Conservation (phyloP, 306 rosid genomes). For the Rosa persica region DNA sequence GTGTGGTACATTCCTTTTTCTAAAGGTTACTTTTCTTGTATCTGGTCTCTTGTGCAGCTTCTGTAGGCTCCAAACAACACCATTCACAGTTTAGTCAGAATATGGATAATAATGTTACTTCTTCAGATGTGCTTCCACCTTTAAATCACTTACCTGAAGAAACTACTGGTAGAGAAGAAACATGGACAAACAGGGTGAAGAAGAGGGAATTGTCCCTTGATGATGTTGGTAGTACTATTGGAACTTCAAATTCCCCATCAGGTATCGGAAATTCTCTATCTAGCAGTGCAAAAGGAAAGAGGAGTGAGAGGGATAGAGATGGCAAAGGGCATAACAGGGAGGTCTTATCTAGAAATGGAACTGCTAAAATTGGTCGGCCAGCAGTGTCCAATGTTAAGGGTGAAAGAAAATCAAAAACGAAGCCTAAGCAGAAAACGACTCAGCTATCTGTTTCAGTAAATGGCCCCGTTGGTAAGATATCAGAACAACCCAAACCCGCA, state of each 20-base stretch:
- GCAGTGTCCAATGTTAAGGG: conserved; percentile 72
- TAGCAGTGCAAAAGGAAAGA: conserved; percentile 92
- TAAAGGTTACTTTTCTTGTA: conserved; percentile 1
- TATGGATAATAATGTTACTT: conserved; percentile 55
- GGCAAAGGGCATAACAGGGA: conserved; percentile 93
- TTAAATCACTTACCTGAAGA: conserved; percentile 59
- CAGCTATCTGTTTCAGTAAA: conserved; percentile 94
- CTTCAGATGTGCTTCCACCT: conserved; percentile 60
- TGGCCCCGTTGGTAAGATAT: conserved; percentile 77
- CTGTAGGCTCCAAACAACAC: conserved; percentile 77
- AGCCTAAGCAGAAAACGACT: conserved; percentile 92
- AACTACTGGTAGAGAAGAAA: conserved; percentile 65
- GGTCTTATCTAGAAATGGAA: conserved; percentile 79
- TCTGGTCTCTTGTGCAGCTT: conserved; percentile 53
- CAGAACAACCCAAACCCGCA: conserved; percentile 76
- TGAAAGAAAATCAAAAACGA: conserved; percentile 90
- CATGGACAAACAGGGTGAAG: conserved; percentile 87
- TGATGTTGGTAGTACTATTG: conserved; percentile 68
- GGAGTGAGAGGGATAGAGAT: conserved; percentile 99
- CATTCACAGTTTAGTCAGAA: conserved; percentile 72
- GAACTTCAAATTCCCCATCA: conserved; percentile 51
- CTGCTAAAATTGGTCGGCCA: conserved; percentile 80
- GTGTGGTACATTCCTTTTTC: neutral
- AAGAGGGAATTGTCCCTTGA: conserved; percentile 95
- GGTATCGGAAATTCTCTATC: conserved; percentile 73